A percentile compares a stretch with the other conserved stretches of the same genome.
phyloP scores from a whole-genome alignment of 148 eudicot genomes.

The Vaccinium macrocarpon region DNA sequence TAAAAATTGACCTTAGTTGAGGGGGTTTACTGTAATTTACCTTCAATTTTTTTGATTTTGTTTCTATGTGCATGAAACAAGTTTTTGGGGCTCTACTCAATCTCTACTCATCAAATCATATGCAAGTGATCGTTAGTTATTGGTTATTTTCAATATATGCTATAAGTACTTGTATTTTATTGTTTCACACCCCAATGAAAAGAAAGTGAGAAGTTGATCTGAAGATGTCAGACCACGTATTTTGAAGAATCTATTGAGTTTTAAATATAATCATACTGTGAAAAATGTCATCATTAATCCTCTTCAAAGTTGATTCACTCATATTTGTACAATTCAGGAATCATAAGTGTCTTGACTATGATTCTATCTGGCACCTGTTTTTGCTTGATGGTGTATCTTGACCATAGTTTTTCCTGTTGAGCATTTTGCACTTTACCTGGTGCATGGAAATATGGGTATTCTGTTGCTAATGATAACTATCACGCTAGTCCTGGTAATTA shows the following conservation, averaged over 20 bases:
- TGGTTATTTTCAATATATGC: not conserved
- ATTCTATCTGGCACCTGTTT: not conserved
- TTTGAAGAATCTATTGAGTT: not conserved
- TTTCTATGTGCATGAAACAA: too few relatives aligned
- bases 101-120: not conserved
- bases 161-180: not conserved
- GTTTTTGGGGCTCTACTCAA: not conserved
- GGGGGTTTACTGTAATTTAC: too few relatives aligned
- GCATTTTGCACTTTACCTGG: not conserved
- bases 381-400: constrained; percentile 2
- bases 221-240: not conserved
- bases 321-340: not conserved
- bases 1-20: too few relatives aligned
- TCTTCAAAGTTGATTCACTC: not conserved
- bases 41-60: too few relatives aligned
- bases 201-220: not conserved
- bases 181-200: not conserved
- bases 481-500: not conserved
- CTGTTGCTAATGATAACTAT: not conserved
- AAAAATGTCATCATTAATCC: not conserved
- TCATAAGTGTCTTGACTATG: not conserved
- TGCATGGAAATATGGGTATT: not conserved
- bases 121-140: not conserved
- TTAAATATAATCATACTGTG: not conserved
- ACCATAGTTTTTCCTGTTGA: not conserved